Evolutionary conservation across 2,329 filamentous ascomycete species (phyloP).

Genomic region (Xylariaceae sp.): DNA sequence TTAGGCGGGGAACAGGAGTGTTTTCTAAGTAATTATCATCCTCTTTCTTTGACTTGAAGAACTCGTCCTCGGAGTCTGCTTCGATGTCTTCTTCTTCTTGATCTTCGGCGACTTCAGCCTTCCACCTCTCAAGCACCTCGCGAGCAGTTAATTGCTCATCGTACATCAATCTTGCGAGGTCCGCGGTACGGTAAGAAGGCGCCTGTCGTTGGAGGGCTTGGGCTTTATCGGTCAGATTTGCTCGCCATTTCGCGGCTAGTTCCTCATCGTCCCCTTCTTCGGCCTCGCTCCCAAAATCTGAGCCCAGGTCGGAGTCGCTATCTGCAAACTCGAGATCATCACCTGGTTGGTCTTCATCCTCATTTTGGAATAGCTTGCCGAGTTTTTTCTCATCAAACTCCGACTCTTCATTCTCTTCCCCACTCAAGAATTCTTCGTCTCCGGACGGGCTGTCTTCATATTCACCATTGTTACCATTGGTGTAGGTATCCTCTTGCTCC

Average conservation of each 20-base stretch:
- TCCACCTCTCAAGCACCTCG: conserved; percentile 77
- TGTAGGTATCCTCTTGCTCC: conserved; percentile 53
- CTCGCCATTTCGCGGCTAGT: conserved; percentile 78
- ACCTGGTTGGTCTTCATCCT: conserved; percentile 43
- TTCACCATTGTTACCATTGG: conserved; percentile 45
- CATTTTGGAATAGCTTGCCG: conserved; percentile 57
- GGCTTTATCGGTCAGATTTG: conserved; percentile 74
- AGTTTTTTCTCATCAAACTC: conserved; percentile 58
- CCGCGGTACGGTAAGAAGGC: conserved; percentile 71
- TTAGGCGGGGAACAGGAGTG: conserved; percentile 68
- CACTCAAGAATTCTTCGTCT: conserved; percentile 50
- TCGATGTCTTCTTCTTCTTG: conserved; percentile 61
- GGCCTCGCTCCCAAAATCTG: conserved; percentile 41
- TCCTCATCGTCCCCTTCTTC: conserved; percentile 54
- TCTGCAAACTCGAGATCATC: conserved; percentile 86
- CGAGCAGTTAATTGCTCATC: conserved; percentile 70
- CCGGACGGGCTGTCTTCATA: conserved; percentile 49
- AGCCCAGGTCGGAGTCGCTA: conserved; percentile 93
- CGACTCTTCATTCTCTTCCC: conserved; percentile 51
- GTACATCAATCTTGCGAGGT: conserved; percentile 86
- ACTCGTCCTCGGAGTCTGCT: conserved; percentile 55
- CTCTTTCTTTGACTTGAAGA: conserved; percentile 62
- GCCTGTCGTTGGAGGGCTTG: conserved; percentile 63
- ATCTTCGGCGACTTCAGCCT: conserved; percentile 56
- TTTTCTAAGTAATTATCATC: conserved; percentile 72